phyloP scores from a whole-genome alignment of 2,329 filamentous ascomycete genomes.

The Boeremia exigua region DNA sequence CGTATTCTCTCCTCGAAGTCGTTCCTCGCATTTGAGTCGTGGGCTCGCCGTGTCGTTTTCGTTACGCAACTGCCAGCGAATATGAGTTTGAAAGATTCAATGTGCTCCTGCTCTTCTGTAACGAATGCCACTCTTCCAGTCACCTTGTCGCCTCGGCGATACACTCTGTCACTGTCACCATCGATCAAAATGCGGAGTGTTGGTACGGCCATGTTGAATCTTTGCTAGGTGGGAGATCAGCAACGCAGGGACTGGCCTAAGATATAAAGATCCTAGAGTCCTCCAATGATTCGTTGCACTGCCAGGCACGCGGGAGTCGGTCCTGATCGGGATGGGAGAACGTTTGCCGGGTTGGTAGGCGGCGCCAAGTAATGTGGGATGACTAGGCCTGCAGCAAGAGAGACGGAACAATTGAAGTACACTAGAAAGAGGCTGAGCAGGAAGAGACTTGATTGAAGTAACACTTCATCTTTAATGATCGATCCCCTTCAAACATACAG shows the following conservation, averaged over 20 bases:
- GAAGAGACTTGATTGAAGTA: neutral
- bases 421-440: constrained; percentile 25
- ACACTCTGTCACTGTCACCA: constrained; percentile 37
- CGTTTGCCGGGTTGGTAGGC: constrained; percentile 35
- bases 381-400: constrained; percentile 34
- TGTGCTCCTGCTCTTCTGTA: constrained; percentile 33
- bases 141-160: constrained; percentile 42
- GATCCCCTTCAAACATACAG: neutral
- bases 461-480: neutral
- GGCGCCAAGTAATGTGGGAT: constrained; percentile 39
- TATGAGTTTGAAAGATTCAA: constrained; percentile 37
- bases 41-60: constrained; percentile 37
- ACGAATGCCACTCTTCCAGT: constrained; percentile 42
- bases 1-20: constrained; percentile 37
- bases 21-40: constrained; percentile 21
- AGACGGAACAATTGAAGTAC: constrained; percentile 29
- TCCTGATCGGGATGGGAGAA: constrained; percentile 34
- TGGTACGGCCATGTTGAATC: constrained; percentile 34
- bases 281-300: constrained; percentile 20
- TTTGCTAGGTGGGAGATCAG: constrained; percentile 15
- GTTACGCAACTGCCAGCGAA: constrained; percentile 44
- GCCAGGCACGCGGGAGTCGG: constrained; percentile 38
- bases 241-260: constrained; percentile 39
- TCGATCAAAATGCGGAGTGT: constrained; percentile 40
- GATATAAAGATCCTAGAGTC: constrained; percentile 23